Percentiles rank a stretch among this genome's conserved stretches.
Evolutionary conservation across 75 land plant genomes (phyloP).

Genomic region (Picea sitchensis): DNA sequence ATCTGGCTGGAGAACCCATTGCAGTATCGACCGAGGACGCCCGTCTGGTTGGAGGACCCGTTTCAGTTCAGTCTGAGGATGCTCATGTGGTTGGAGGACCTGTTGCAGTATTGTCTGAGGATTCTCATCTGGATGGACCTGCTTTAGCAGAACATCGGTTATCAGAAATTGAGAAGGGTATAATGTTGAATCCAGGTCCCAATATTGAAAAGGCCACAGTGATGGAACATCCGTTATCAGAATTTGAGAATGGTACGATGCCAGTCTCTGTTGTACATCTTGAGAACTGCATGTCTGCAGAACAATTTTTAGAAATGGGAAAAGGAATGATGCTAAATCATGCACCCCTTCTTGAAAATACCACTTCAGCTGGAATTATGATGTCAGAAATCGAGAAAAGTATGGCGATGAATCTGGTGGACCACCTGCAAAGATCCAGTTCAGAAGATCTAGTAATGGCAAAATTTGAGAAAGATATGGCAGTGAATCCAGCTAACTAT

Average conservation of each 20-base stretch:
- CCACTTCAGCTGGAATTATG: background rate
- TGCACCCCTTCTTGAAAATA: background rate
- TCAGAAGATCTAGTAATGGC: background rate
- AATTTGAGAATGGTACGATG: constrained; percentile 2
- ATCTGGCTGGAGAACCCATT: background rate
- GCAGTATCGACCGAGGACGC: too few species aligned
- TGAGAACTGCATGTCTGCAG: background rate
- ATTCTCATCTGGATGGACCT: background rate
- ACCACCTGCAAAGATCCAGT: background rate
- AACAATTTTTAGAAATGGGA: background rate
- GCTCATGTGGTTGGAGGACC: background rate
- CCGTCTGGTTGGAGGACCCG: background rate
- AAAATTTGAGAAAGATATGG: background rate
- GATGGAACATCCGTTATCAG: background rate
- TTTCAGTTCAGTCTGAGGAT: background rate
- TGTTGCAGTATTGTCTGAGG: too few species aligned
- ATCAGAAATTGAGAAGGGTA: background rate
- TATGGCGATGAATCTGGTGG: background rate
- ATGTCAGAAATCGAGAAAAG: background rate
- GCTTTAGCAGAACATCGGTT: background rate
- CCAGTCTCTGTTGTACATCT: background rate
- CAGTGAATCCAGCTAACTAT: background rate
- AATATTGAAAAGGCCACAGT: background rate
- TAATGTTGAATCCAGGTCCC: background rate
- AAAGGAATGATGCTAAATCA: background rate